These are phyloP conservation scores for Moesziomyces sp. DNA, from an alignment of 1,284 basidiomycete genomes.

Conservation along the genomic window DNA sequence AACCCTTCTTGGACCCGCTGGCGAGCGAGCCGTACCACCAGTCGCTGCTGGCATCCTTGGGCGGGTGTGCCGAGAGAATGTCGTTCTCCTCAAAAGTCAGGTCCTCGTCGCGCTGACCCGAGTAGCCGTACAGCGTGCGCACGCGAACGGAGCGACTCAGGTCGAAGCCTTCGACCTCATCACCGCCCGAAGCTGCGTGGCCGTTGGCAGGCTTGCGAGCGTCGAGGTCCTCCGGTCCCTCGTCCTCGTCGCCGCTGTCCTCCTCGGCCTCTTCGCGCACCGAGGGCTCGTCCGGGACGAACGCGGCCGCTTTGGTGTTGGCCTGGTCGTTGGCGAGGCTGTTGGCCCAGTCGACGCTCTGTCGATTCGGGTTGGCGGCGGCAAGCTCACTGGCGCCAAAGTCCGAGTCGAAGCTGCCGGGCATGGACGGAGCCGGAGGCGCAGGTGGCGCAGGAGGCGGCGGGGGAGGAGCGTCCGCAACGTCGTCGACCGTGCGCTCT, in stretches of 20 bases:
- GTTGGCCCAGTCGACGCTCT: constrained; percentile 91
- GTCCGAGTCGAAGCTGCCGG: constrained; percentile 51
- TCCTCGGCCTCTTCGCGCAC: constrained; percentile 74
- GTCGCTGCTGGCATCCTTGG: constrained; percentile 55
- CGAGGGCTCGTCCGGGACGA: constrained; percentile 72
- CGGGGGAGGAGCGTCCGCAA: constrained; percentile 15
- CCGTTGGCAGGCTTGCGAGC: constrained; percentile 20
- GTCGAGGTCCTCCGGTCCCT: constrained; percentile 43
- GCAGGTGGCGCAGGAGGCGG: constrained; percentile 69
- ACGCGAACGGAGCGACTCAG: constrained; percentile 74
- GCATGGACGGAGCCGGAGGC: constrained; percentile 52
- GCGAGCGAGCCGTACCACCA: constrained; percentile 93
- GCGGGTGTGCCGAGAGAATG: constrained; percentile 72
- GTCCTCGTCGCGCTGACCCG: constrained; percentile 86
- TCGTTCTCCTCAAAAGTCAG: constrained; percentile 85
- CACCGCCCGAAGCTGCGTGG: constrained; percentile 18
- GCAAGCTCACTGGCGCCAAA: constrained; percentile 63
- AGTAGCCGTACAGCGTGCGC: constrained; percentile 75
- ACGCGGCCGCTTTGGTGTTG: constrained; percentile 63
- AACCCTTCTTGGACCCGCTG: constrained; percentile 78
- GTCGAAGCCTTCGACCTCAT: constrained; percentile 79
- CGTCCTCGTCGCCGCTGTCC: constrained; percentile 66
- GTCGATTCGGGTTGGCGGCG: constrained; percentile 73
- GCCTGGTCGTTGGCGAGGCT: constrained; percentile 81
- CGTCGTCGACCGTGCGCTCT: constrained; percentile 18